Evolutionary conservation across 1,284 basidiomycete species (phyloP), one percentile per base, ranked within the genome.

Genomic region (Sporisorium graminicola): DNA sequence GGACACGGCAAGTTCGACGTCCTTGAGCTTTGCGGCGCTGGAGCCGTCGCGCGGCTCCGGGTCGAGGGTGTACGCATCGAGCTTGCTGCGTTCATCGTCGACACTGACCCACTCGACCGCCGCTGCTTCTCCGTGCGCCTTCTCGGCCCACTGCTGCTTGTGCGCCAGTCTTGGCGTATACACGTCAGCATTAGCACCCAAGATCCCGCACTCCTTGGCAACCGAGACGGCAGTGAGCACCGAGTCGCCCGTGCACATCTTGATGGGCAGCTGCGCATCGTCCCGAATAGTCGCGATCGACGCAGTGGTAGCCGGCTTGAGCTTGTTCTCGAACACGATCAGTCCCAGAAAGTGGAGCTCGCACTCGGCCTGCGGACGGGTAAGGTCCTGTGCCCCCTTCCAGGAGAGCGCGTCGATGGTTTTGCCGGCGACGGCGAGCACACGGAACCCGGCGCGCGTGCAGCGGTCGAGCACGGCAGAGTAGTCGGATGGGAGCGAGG

Each of bases 171-270:
- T 58, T 12, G 78, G 59, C 20, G 58, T 62, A 22, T 52, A 80
- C 49, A 79, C 74, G 14, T 68, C 54, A 5, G 58, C 53, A 16
- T 44, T 37, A 5, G 61, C 13, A 4, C 22, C 33, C 13, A 78
- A 10, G 4, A 80, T 74, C 24, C 74, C 78, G 20, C 63, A 65
- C 29, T 78, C 74, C 35, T 60, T 64, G 2, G 61, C 79, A n/a
- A 77, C 68, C 14, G 74, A 63, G 16, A 81, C 63, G 1, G 79
- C 79, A 9, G 79, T 81, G 12, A 71, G 58, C 16, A 71, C 65
- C 18, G 64, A 60, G 51, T 81, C 79, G n/a, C 79, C 79, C 1
- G 79, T 81, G 54, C 69, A 73, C 68, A 81, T 77, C 59, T 79
- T 79, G 57, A 66, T 69, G 6, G 67, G 61, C 31, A 81, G 56